Conservation (phyloP, 2,329 filamentous ascomycete genomes). For the Calonectria fujianensis region DNA sequence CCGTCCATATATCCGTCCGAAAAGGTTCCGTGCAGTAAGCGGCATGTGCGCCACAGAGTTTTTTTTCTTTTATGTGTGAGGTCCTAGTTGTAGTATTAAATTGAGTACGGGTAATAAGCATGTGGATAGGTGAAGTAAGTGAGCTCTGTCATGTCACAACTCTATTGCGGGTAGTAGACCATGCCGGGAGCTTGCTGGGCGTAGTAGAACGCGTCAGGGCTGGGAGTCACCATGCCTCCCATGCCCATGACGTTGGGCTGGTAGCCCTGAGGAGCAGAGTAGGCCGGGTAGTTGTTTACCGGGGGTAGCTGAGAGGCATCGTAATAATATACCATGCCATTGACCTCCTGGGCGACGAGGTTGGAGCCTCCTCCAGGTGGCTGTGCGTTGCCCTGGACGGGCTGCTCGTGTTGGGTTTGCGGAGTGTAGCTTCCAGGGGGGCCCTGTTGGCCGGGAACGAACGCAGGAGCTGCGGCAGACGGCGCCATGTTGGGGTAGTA, state of each 20-base stretch:
- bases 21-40: slow-evolving; percentile 46
- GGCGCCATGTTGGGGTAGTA: slow-evolving; percentile 80
- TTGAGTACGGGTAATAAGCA: slow-evolving; percentile 54
- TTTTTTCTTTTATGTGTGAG: slow-evolving; percentile 50
- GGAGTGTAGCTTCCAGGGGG: slow-evolving; percentile 65
- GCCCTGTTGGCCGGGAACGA: slow-evolving; percentile 73
- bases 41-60: slow-evolving; percentile 50
- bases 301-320: slow-evolving; percentile 83
- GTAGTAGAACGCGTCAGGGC: slow-evolving; percentile 82
- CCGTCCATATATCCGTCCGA: slow-evolving; percentile 35
- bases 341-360: slow-evolving; percentile 88
- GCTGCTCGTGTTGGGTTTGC: slow-evolving; percentile 64
- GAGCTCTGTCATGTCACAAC: slow-evolving; percentile 50
- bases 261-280: slow-evolving; percentile 72
- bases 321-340: slow-evolving; percentile 97
- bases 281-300: slow-evolving; percentile 68
- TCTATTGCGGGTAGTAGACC: slow-evolving; percentile 78
- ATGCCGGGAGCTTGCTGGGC: slow-evolving; percentile 73
- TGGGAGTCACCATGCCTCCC: slow-evolving; percentile 86
- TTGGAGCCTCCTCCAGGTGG: slow-evolving; percentile 60
- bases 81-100: slow-evolving; percentile 58
- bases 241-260: slow-evolving; percentile 78
- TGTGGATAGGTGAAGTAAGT: slow-evolving; percentile 51
- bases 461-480: slow-evolving; percentile 71
- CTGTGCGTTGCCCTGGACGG: slow-evolving; percentile 57